A percentile compares a stretch with the other conserved stretches of the same genome.
These are phyloP conservation scores for Chytriomyces hyalinus DNA, from an alignment of 192 early-diverging fungal species.

Conservation along the genomic window DNA sequence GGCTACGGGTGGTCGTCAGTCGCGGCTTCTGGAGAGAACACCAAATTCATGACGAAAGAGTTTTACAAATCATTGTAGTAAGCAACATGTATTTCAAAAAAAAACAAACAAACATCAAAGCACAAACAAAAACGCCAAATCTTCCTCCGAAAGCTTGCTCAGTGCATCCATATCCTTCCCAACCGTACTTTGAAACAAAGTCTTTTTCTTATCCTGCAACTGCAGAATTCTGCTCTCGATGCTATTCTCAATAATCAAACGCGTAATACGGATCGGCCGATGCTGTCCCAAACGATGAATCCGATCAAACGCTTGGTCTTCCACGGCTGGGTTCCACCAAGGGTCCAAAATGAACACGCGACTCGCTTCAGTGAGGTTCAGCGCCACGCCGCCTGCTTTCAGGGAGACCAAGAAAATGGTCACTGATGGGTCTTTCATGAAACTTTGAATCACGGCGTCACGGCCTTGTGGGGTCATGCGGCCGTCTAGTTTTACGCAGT, in stretches of 20 bases:
- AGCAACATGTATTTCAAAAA: not conserved
- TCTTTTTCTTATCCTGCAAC: slow-evolving; percentile 93
- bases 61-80: slow-evolving; percentile 20
- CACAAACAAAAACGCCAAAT: slow-evolving; percentile 34
- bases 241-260: slow-evolving; percentile 89
- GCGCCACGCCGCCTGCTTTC: slow-evolving; percentile 90
- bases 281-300: slow-evolving; percentile 92
- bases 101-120: slow-evolving; percentile 28
- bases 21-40: slow-evolving; percentile 51
- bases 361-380: slow-evolving; percentile 91
- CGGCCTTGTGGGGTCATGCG: slow-evolving; percentile 83
- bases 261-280: slow-evolving; percentile 86
- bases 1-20: too few relatives aligned
- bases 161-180: slow-evolving; percentile 81
- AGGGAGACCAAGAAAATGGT: slow-evolving; percentile 89
- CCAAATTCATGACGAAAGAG: slow-evolving; percentile 77
- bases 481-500: slow-evolving; percentile 83
- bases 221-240: slow-evolving; percentile 89
- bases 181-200: slow-evolving; percentile 85
- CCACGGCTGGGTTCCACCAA: slow-evolving; percentile 74
- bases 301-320: slow-evolving; percentile 80
- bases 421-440: slow-evolving; percentile 78
- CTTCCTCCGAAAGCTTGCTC: slow-evolving; percentile 49
- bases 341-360: slow-evolving; percentile 74
- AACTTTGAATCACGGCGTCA: slow-evolving; percentile 58